Base-by-base conservation (phyloP, 2,329 filamentous ascomycete species). In the Penicillium sp. region DNA sequence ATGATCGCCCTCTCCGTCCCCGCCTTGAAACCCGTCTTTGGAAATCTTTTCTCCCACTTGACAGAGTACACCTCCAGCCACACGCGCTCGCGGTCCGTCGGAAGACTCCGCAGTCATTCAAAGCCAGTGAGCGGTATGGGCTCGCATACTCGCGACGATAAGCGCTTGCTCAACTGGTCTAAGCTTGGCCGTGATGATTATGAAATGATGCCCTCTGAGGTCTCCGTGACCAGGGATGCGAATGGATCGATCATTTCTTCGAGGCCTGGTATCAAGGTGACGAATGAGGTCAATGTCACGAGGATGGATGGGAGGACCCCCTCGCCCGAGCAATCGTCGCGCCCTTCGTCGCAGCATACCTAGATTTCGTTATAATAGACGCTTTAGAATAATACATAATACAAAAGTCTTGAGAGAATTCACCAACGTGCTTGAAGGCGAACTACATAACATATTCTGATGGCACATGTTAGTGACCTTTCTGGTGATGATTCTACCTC, bases 1-100 rank as follows among this genome's bases (percentile, higher is more conserved):
- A 60, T 81, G 23, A 75, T 81, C 36, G 77, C 79, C 1, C 70
- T 81, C 1, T 81, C 79, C 0, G 69, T 81, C 0, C 79, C 79
- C 0, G 79, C 77, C 3, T 64, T 79, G 43, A 80, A 81, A 49
- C 79, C 78, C 0, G 60, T 81, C 2, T 73, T 76, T 39, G 75
- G 64, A 15, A 62, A 57, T 42, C 33, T 64, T 8, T 66, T 64
- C 44, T 39, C 47, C 31, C 61, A 58, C 29, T 10, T 65, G 21
- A 59, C 58, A 1, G 62, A 64, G 47, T 62, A 65, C 36, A 59
- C 60, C 1, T 57, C 59, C 9, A 64, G 60, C 16, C 56, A 58
- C 33, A 61, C 58, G 8, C 63, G 53, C 33, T 57, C 63, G 6
- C 56, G 50, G 13, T 57, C 56, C 15, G 53, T 52, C 1, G 49